Evolutionary conservation across 2,329 filamentous ascomycete genomes (phyloP).

Genomic region (Byssochlamys sp.): DNA sequence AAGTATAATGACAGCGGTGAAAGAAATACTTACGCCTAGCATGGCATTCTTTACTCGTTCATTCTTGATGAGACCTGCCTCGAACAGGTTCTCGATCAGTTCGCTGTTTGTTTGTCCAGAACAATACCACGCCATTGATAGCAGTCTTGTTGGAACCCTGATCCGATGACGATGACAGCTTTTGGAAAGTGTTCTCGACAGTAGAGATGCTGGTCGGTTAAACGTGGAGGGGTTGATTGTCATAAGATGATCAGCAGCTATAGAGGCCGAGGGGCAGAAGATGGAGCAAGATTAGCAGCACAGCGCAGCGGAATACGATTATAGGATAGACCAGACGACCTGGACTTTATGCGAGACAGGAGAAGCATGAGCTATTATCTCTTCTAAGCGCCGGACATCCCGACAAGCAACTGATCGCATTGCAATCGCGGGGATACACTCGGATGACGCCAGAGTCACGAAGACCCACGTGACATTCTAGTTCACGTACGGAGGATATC

Average conservation of each 20-base stretch:
- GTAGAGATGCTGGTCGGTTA: neutral
- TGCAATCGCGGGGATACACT: neutral
- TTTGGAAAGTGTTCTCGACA: neutral
- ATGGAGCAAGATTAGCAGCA: neutral
- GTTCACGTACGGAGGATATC: neutral
- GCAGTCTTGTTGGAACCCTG: slow-evolving; percentile 5
- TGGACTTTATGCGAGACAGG: neutral
- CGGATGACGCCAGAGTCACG: slow-evolving; percentile 1
- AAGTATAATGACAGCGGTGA: neutral
- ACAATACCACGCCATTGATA: slow-evolving; percentile 78
- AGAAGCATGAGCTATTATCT: neutral
- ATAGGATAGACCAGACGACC: neutral
- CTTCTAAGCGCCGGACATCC: neutral
- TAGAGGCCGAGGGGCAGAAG: neutral
- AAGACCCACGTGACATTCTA: neutral
- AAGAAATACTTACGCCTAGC: slow-evolving; percentile 46
- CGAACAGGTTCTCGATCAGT: slow-evolving; percentile 68
- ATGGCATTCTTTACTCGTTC: slow-evolving; percentile 69
- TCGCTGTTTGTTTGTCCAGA: slow-evolving; percentile 64
- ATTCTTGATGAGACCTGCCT: slow-evolving; percentile 62
- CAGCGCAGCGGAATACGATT: neutral
- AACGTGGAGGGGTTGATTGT: neutral
- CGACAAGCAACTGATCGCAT: neutral
- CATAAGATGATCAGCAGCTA: neutral
- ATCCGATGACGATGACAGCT: neutral